Evolutionary conservation across 495 filamentous ascomycete species (phyloP).

Genomic region (Xylaria venustula): DNA sequence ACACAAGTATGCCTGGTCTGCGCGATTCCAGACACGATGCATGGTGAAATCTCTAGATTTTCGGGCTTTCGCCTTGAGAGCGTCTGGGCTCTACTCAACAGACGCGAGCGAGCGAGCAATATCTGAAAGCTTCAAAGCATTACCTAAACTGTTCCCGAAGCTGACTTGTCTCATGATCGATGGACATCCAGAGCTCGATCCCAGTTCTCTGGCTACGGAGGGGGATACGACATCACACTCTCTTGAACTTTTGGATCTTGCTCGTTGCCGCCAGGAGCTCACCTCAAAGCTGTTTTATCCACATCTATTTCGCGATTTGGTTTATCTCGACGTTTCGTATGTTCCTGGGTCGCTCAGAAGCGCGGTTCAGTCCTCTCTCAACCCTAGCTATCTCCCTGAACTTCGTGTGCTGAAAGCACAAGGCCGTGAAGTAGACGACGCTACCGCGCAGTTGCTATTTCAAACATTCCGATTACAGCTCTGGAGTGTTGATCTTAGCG

Average conservation of each 20-base stretch:
- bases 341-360: slow-evolving; percentile 33
- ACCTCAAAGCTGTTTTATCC: slow-evolving; percentile 29
- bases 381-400: slow-evolving; percentile 29
- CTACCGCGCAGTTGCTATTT: slow-evolving; percentile 27
- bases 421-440: slow-evolving; percentile 38
- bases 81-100: slow-evolving; percentile 31
- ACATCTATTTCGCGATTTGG: slow-evolving; percentile 28
- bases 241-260: slow-evolving; percentile 35
- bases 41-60: slow-evolving; percentile 39
- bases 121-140: slow-evolving; percentile 26
- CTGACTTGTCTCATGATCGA: slow-evolving; percentile 41
- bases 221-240: slow-evolving; percentile 2
- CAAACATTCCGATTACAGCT: slow-evolving; percentile 30
- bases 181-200: slow-evolving; percentile 35
- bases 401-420: slow-evolving; percentile 42
- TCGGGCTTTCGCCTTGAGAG: slow-evolving; percentile 29
- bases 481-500: slow-evolving; percentile 48
- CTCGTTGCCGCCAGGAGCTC: slow-evolving; percentile 31
- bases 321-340: slow-evolving; percentile 47
- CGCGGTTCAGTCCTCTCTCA: slow-evolving; percentile 25
- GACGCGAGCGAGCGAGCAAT: slow-evolving; percentile 30
- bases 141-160: slow-evolving; percentile 31
- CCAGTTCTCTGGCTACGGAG: slow-evolving; percentile 17
- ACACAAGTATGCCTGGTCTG: slow-evolving; percentile 21
- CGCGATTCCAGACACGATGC: slow-evolving; percentile 25